A percentile compares a stretch with the other conserved stretches of the same genome.
These are phyloP conservation scores for Plasmodium gallinaceum DNA, from an alignment of 169 alveolate species.

Conservation along the genomic window DNA sequence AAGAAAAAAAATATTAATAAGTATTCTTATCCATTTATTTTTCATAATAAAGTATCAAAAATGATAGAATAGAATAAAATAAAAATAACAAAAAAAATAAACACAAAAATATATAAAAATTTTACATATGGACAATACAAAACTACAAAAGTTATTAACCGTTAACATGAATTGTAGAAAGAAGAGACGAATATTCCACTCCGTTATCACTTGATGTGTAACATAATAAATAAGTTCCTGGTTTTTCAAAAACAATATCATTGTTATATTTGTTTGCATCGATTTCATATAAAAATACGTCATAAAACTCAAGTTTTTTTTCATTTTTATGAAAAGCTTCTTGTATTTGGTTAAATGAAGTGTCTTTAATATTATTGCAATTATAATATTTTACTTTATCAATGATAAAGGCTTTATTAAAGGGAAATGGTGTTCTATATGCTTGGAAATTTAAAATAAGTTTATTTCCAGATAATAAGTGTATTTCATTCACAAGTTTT, in stretches of 20 bases:
- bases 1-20: too few species aligned
- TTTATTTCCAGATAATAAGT: slow-evolving; percentile 38
- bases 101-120: neutral
- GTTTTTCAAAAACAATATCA: slow-evolving; percentile 33
- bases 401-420: slow-evolving; percentile 63
- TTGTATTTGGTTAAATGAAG: slow-evolving; percentile 44
- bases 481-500: slow-evolving; percentile 1
- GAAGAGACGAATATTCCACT: slow-evolving; percentile 29
- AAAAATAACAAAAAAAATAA: neutral
- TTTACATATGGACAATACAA: neutral
- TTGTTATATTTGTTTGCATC: slow-evolving; percentile 23
- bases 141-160: slow-evolving; percentile 27
- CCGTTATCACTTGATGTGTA: slow-evolving; percentile 46
- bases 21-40: too few species aligned
- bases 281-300: slow-evolving; percentile 34
- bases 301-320: slow-evolving; percentile 35
- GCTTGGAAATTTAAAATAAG: slow-evolving; percentile 3
- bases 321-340: slow-evolving; percentile 43
- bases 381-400: slow-evolving; percentile 22
- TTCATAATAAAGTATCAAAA: too few species aligned
- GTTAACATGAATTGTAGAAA: slow-evolving; percentile 27
- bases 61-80: neutral
- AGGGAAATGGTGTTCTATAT: slow-evolving; percentile 47
- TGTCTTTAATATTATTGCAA: slow-evolving; percentile 52
- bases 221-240: slow-evolving; percentile 59